Evolutionary conservation across 495 filamentous ascomycete genomes (phyloP), one percentile per base, ranked within the genome.

Genomic region (Platismatia glauca): DNA sequence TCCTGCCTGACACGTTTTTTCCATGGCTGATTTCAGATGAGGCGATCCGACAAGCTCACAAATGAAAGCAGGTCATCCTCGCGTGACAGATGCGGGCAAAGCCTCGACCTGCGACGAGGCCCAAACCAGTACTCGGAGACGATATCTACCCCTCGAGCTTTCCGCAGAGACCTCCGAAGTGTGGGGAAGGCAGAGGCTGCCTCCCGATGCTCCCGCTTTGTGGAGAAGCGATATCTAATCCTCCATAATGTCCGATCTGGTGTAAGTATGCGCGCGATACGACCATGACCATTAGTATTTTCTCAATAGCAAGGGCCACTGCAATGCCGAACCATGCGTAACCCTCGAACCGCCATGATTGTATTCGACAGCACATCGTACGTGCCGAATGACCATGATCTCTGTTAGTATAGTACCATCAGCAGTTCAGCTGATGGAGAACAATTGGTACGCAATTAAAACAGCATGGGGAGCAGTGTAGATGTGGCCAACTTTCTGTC

Each of bases 141-240:
- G 58, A 60, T 18, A 37, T 34, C 31, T 60, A 39, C 38, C 20
- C 55, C 8, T 22, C 1, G 33, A 38, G 18, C 27, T 37, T 50
- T 34, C 58, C n/a, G 39, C 29, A 29, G 39, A 56, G 60, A 44
- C 59, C 9, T 48, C 24, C 46, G 44, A 20, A 61, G 13, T 52
- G 59, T 61, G 59, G 60, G 60, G 52, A 57, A 37, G 6, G 55
- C 55, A 57, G 6, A 20, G 55, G 18, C 58, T 50, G 33, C 33
- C 33, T 7, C 13, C 13, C 12, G 31, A 48, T 48, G 16, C 46
- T 35, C 48, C 60, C 60, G 52, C 15, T 56, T 22, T 57, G 60
- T 57, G 60, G 60, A 57, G 60, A 62, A 57, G 39, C 60, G 60
- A 44, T 57, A 57, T 62, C 60, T 62, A 55, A 62, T 62, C 60